phyloP scores from a whole-genome alignment of 768 basidiomycete species.

The Kwoniella dejecticola region DNA sequence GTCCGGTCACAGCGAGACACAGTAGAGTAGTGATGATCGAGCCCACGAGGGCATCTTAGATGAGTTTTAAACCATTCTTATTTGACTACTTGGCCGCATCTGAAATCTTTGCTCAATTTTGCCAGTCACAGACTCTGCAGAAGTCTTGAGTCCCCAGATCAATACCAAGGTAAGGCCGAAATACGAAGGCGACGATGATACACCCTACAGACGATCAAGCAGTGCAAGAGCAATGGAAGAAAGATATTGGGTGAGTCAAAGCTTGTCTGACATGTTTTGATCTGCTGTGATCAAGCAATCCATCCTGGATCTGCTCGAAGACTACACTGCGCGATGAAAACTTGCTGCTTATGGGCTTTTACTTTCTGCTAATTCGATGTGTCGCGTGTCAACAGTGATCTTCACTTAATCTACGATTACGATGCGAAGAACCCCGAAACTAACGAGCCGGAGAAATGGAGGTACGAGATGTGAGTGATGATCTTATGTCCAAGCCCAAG shows the following conservation, averaged over 20 bases:
- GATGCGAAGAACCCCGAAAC: constrained; percentile 16
- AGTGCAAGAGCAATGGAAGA: constrained; percentile 9
- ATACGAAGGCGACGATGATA: constrained; percentile 6
- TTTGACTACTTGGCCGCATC: too few relatives aligned
- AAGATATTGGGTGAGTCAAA: constrained; percentile 16
- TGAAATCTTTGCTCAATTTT: too few relatives aligned
- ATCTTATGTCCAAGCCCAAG: too few relatives aligned
- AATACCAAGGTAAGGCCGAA: too few relatives aligned
- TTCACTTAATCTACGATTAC: constrained; percentile 17
- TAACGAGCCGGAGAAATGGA: constrained; percentile 16
- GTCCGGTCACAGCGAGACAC: too few relatives aligned
- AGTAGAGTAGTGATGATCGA: too few relatives aligned
- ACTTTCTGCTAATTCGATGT: not conserved
- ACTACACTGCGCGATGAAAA: not conserved
- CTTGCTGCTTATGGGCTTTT: not conserved
- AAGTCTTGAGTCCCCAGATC: too few relatives aligned
- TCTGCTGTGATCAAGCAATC: not conserved
- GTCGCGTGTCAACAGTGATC: not conserved
- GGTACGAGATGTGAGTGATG: constrained; percentile 22
- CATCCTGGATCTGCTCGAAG: not conserved
- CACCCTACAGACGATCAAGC: not conserved
- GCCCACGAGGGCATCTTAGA: too few relatives aligned
- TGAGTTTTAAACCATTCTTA: too few relatives aligned
- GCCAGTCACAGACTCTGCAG: too few relatives aligned
- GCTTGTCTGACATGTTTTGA: not conserved